Base-by-base conservation (phyloP, 176 grass and related monocot genomes). In the Triticum turgidum region DNA sequence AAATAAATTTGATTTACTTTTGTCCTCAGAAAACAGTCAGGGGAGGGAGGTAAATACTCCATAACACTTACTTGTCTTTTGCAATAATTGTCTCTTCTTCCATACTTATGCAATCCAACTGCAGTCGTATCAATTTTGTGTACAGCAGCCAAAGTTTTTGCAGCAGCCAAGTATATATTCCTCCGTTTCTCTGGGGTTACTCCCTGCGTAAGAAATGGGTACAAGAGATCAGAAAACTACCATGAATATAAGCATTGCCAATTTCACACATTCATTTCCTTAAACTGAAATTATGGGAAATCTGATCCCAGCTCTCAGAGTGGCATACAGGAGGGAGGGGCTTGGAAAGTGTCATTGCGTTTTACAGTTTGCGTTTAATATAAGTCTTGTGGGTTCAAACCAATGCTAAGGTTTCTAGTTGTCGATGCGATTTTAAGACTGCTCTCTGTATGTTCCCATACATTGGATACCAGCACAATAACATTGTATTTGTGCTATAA, bases 71-170 rank as follows among this genome's bases (percentile, higher is more conserved):
- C 94, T 89, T 99, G 94, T 96, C 94, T 92, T 88, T 90, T 99
- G 86, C 97, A 99, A 70, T 99, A 99, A 64, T 99, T 96, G 30
- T 99, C 97, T 87, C 94, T 85, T 87, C 80, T 93, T 32, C 97
- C 92, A 69, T 88, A 94, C 71, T 96, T 99, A 37, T 99, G 93
- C 78, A 99, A 78, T 65, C 94, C 97, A 84, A 96, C 82, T 21
- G 61, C 76, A 90, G 89, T 67, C 2, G 90, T 87, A 79, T 99
- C 84, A 83, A 96, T 87, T 87, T 85, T 92, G 85, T 99, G 97
- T 62, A 96, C 80, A 69, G 83, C 78, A 81, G 97, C 89, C 80
- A 99, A 86, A 83, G 94, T 89, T 93, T 92, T 88, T 0, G 87
- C 90, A 49, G 85, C 86, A 56, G 83, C 92, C 76, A 96, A 65